Evolutionary conservation across 371 early-diverging fungal genomes (phyloP).

Genomic region (Mucor mucedo): DNA sequence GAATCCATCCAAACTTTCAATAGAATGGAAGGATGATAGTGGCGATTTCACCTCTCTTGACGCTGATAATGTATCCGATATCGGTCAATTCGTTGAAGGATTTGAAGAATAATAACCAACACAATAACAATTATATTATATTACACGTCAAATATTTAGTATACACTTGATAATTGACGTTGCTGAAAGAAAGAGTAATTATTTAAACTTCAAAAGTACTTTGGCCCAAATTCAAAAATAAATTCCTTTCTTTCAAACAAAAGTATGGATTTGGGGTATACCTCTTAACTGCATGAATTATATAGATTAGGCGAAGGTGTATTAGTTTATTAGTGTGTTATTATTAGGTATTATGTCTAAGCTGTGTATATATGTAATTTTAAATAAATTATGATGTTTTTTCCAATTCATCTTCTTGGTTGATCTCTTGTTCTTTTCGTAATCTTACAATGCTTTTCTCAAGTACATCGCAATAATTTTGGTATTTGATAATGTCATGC

Average conservation of each 20-base stretch:
- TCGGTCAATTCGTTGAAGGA: slow-evolving; percentile 43
- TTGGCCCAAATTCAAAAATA: too few relatives aligned
- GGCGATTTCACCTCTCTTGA: not conserved
- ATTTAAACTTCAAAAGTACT: too few relatives aligned
- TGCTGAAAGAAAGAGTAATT: too few relatives aligned
- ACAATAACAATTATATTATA: not conserved
- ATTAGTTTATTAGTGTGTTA: too few relatives aligned
- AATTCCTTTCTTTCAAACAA: too few relatives aligned
- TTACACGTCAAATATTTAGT: not conserved
- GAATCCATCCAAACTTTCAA: not conserved
- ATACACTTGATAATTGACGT: too few relatives aligned
- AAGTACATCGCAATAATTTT: slow-evolving; percentile 80
- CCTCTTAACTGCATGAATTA: too few relatives aligned
- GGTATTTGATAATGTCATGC: slow-evolving; percentile 88
- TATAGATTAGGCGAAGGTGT: too few relatives aligned
- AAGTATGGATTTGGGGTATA: too few relatives aligned
- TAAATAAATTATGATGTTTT: not conserved
- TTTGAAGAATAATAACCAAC: slow-evolving; percentile 23
- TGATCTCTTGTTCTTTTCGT: slow-evolving; percentile 1
- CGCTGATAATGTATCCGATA: slow-evolving; percentile 36
- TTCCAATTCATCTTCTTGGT: not conserved
- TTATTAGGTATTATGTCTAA: too few relatives aligned
- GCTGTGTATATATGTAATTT: not conserved
- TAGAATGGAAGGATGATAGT: not conserved
- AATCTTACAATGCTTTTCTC: slow-evolving; percentile 61